A percentile compares a stretch with the other conserved stretches of the same genome.
Conservation (phyloP, 164 flowering plant genomes). For the Piper betle region DNA sequence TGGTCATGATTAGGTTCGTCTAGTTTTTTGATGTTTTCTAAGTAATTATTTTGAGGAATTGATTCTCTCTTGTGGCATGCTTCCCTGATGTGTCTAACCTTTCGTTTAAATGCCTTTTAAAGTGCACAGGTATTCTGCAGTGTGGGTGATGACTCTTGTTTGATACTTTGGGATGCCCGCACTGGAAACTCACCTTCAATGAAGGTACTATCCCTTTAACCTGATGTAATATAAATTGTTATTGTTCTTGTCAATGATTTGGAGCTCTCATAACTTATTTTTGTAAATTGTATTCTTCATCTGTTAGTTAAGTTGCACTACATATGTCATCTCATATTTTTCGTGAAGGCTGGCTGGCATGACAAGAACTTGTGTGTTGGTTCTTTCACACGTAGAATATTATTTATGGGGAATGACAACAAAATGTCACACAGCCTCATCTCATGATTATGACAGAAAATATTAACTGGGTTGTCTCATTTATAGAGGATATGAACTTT, state of each 20-base stretch:
- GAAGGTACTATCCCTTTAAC: conserved; percentile 36
- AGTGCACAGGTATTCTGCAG: conserved; percentile 95
- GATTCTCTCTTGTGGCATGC: neutral
- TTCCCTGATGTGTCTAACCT: conserved; percentile 9
- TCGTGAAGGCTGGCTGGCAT: too few species aligned
- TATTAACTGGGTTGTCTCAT: too few species aligned
- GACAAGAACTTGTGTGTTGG: too few species aligned
- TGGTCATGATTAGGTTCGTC: neutral
- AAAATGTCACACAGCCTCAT: too few species aligned
- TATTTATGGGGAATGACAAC: too few species aligned
- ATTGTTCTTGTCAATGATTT: neutral
- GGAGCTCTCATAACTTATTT: neutral
- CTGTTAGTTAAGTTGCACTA: too few species aligned
- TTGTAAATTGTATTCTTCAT: too few species aligned
- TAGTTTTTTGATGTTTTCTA: too few species aligned
- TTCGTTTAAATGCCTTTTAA: conserved; percentile 12
- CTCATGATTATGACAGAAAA: too few species aligned
- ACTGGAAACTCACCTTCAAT: conserved; percentile 50
- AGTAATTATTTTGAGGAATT: neutral
- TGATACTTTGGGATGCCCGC: conserved; percentile 95
- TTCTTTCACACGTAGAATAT: too few species aligned
- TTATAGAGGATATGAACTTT: too few species aligned
- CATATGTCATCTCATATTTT: too few species aligned
- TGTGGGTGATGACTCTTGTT: conserved; percentile 98
- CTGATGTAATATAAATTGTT: neutral